A percentile compares a stretch with the other conserved stretches of the same genome.
These are phyloP conservation scores for Didymella glomerata DNA, from an alignment of 2,329 filamentous ascomycete genomes.

Conservation along the genomic window DNA sequence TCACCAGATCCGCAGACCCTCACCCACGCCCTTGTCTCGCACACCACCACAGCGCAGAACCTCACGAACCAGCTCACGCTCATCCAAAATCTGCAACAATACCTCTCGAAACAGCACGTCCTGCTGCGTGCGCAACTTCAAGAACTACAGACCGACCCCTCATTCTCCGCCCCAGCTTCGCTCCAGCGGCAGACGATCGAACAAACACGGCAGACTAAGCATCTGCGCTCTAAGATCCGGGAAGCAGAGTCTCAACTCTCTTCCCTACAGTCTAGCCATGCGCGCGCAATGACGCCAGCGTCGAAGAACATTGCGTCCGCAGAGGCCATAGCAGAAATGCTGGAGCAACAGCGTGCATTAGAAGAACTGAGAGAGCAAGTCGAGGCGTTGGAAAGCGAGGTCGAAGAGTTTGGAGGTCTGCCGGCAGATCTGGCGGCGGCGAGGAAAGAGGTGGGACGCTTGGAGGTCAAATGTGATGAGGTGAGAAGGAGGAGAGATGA, in stretches of 20 bases:
- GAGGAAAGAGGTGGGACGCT: constrained; percentile 71
- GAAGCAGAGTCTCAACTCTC: constrained; percentile 63
- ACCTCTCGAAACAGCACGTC: constrained; percentile 45
- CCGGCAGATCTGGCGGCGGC: constrained; percentile 76
- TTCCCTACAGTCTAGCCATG: constrained; percentile 49
- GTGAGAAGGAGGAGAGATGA: constrained; percentile 72
- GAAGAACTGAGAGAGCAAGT: constrained; percentile 66
- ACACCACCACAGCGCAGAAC: constrained; percentile 42
- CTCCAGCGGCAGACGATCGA: constrained; percentile 77
- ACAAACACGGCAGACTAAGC: constrained; percentile 73
- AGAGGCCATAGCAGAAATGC: constrained; percentile 65
- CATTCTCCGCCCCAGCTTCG: constrained; percentile 59
- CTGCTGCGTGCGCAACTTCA: constrained; percentile 43
- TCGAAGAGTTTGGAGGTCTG: constrained; percentile 74
- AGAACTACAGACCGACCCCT: constrained; percentile 42
- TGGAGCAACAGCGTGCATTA: constrained; percentile 68
- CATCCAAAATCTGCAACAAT: constrained; percentile 45
- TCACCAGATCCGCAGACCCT: constrained; percentile 38
- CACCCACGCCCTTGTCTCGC: constrained; percentile 48
- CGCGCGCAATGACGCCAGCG: constrained; percentile 30
- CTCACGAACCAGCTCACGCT: constrained; percentile 45
- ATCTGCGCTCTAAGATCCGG: constrained; percentile 70
- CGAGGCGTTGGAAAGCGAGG: constrained; percentile 67
- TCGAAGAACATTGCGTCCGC: constrained; percentile 51
- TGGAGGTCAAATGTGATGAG: constrained; percentile 69